These are phyloP conservation scores for Paraglomus brasilianum DNA, from an alignment of 192 early-diverging fungal genomes.

Conservation along the genomic window DNA sequence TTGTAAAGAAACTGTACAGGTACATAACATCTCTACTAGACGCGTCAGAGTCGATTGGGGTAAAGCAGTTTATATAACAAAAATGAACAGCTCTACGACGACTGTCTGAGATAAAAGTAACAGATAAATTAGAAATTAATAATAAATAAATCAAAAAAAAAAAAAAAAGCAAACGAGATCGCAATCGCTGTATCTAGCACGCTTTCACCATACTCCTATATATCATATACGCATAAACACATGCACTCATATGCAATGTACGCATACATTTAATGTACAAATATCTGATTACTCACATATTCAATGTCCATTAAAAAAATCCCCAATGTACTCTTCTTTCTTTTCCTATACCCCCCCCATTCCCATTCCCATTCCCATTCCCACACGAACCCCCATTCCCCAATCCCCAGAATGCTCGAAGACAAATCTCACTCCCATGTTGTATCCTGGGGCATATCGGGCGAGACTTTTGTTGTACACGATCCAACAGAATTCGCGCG, in stretches of 20 bases:
- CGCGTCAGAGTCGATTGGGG: neutral
- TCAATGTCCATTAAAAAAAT: conserved; percentile 22
- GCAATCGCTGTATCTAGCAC: neutral
- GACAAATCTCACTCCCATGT: conserved; percentile 58
- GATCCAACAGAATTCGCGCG: conserved; percentile 61
- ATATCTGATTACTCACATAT: neutral
- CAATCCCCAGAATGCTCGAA: conserved; percentile 60
- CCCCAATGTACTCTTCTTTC: conserved; percentile 1
- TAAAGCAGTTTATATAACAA: conserved; percentile 6
- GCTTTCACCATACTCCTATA: neutral
- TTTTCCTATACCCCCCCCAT: conserved; percentile 9
- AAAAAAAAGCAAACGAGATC: neutral
- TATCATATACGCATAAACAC: neutral
- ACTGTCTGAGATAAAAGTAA: neutral
- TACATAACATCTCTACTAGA: conserved; percentile 24
- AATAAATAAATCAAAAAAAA: neutral
- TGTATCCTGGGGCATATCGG: conserved; percentile 62
- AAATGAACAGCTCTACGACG: neutral
- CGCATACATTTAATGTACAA: neutral
- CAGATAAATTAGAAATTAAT: neutral
- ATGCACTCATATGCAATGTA: neutral
- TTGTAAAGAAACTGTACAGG: conserved; percentile 63
- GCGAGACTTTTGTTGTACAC: conserved; percentile 71
- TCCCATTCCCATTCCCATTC: neutral
- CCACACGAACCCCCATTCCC: neutral